These are phyloP conservation scores for Clonostachys byssicola DNA, from an alignment of 2,329 filamentous ascomycete species.

Conservation along the genomic window DNA sequence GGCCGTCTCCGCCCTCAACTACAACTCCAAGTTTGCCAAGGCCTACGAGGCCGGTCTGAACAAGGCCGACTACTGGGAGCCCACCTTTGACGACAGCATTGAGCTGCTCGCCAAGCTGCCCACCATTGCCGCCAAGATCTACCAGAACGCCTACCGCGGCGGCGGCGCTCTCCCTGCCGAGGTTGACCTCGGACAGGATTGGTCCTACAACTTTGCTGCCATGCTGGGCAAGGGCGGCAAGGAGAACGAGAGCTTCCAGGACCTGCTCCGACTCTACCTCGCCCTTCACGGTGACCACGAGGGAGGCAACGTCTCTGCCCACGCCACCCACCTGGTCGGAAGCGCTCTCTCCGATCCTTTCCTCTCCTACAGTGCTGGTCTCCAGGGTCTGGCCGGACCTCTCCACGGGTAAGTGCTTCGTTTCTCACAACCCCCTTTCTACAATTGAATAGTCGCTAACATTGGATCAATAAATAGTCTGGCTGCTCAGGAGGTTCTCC, in stretches of 20 bases:
- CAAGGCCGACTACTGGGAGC: constrained; percentile 99
- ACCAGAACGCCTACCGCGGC: constrained; percentile 84
- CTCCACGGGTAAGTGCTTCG: constrained; percentile 41
- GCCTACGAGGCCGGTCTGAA: constrained; percentile 85
- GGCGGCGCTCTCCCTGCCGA: constrained; percentile 68
- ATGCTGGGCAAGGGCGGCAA: constrained; percentile 89
- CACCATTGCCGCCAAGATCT: constrained; percentile 95
- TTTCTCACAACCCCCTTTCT: not conserved
- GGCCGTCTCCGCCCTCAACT: constrained; percentile 91
- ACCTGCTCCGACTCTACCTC: constrained; percentile 88
- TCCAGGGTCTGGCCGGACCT: constrained; percentile 93
- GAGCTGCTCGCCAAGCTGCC: constrained; percentile 93
- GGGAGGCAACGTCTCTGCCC: constrained; percentile 94
- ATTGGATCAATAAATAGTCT: constrained; percentile 44
- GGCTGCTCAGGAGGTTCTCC: constrained; percentile 92
- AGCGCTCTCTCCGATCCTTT: constrained; percentile 93
- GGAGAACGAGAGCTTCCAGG: constrained; percentile 91
- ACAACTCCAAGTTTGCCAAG: constrained; percentile 90
- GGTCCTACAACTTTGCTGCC: constrained; percentile 97
- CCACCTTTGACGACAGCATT: constrained; percentile 93
- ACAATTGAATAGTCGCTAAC: not conserved
- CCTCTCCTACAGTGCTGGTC: constrained; percentile 91
- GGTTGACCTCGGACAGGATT: constrained; percentile 83
- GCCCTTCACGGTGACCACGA: constrained; percentile 98
- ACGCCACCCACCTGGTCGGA: constrained; percentile 91